Conservation (phyloP, 2,329 filamentous ascomycete genomes). For the Colletotrichum aenigma region DNA sequence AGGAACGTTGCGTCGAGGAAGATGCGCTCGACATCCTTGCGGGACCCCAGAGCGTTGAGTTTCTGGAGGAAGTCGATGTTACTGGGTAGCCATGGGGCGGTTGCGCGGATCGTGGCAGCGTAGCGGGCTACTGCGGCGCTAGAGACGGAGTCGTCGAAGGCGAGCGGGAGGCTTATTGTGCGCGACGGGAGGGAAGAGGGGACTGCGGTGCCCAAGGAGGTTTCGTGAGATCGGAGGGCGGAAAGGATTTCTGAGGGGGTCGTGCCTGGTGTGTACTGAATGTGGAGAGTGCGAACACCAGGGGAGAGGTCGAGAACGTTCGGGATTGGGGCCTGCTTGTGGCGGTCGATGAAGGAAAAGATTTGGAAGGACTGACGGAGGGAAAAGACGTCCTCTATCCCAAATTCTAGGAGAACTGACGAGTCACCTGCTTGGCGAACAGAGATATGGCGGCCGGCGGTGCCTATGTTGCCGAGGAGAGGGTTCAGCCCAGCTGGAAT, state of each 20-base stretch:
- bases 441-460: constrained; percentile 17
- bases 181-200: constrained; percentile 30
- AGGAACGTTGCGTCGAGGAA: constrained; percentile 37
- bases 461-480: constrained; percentile 20
- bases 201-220: constrained; percentile 25
- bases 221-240: constrained; percentile 25
- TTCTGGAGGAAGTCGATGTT: constrained; percentile 59
- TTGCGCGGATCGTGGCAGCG: constrained; percentile 63
- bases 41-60: constrained; percentile 33
- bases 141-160: constrained; percentile 41
- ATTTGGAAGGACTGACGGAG: constrained; percentile 36
- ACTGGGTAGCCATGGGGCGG: constrained; percentile 66
- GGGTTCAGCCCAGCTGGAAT: not conserved
- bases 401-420: constrained; percentile 38
- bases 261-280: constrained; percentile 28
- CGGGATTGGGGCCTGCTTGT: constrained; percentile 28
- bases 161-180: constrained; percentile 37
- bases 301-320: constrained; percentile 35
- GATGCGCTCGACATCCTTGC: constrained; percentile 26
- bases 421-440: constrained; percentile 37
- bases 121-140: constrained; percentile 62
- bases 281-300: constrained; percentile 37
- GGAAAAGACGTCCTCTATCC: constrained; percentile 29
- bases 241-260: constrained; percentile 23
- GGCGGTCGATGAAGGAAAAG: constrained; percentile 35